phyloP scores from a whole-genome alignment of 179 eudicot genomes.

The Actinidia chinensis region DNA sequence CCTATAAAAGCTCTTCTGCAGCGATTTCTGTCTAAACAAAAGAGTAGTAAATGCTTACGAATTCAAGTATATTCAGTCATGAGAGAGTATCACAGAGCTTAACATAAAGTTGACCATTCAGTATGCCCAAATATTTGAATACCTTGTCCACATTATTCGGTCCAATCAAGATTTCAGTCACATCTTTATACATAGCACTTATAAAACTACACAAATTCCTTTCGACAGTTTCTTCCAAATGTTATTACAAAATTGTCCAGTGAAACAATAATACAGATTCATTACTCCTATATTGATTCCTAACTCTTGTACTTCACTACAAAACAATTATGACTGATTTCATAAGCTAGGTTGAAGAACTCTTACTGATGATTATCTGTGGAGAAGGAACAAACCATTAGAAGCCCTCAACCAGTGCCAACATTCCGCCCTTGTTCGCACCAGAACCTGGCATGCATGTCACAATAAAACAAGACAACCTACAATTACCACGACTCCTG shows the following conservation, averaged over 20 bases:
- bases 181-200: no score
- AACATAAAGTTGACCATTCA: no score
- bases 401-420: slow-evolving; percentile 83
- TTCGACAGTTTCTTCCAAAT: no score
- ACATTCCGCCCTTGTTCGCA: slow-evolving; percentile 95
- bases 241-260: no score
- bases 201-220: no score
- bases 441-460: slow-evolving; percentile 63
- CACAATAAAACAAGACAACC: background rate
- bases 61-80: background rate
- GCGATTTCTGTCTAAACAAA: slow-evolving; percentile 57
- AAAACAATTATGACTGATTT: background rate
- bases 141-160: no score
- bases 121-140: no score
- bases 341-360: slow-evolving; percentile 27
- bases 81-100: background rate
- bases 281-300: background rate
- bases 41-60: background rate
- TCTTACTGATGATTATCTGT: slow-evolving; percentile 80
- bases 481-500: background rate
- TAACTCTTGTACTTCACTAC: no score
- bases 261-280: no score
- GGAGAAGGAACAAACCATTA: slow-evolving; percentile 97
- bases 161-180: no score
- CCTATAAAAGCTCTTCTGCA: slow-evolving; percentile 89